These are phyloP conservation scores for Malbranchea cinnamomea DNA, from an alignment of 2,329 filamentous ascomycete genomes.

Conservation along the genomic window DNA sequence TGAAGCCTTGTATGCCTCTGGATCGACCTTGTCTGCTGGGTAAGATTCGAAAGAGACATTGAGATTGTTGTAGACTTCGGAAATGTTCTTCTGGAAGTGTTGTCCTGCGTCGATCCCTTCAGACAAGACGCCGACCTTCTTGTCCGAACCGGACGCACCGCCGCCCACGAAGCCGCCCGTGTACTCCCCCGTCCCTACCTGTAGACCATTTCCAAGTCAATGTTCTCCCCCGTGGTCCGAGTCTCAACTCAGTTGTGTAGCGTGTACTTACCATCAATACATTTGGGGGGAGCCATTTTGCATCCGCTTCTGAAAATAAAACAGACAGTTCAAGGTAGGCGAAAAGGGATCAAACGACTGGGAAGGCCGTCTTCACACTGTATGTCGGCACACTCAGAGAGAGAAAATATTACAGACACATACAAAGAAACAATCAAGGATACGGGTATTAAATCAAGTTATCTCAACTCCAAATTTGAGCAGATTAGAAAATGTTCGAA, in stretches of 20 bases:
- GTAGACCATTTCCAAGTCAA: slow-evolving; percentile 8
- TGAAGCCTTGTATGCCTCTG: slow-evolving; percentile 73
- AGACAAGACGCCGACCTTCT: slow-evolving; percentile 93
- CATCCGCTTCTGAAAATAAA: too few species aligned
- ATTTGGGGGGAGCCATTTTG: slow-evolving; percentile 43
- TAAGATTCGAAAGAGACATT: slow-evolving; percentile 77
- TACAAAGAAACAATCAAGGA: too few species aligned
- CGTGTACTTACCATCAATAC: slow-evolving; percentile 50
- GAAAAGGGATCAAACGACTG: too few species aligned
- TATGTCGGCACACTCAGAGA: too few species aligned
- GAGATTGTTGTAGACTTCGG: slow-evolving; percentile 71
- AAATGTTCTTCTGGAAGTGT: slow-evolving; percentile 78
- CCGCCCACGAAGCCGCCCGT: slow-evolving; percentile 86
- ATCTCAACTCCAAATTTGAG: too few species aligned
- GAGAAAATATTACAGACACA: too few species aligned
- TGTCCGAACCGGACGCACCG: slow-evolving; percentile 73
- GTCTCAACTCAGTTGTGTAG: slow-evolving; percentile 1
- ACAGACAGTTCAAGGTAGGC: too few species aligned
- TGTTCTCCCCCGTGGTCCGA: slow-evolving; percentile 4
- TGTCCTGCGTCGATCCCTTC: slow-evolving; percentile 70
- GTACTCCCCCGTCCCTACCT: slow-evolving; percentile 90
- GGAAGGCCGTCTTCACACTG: too few species aligned
- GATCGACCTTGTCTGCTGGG: slow-evolving; percentile 54
- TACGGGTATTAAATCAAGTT: too few species aligned
- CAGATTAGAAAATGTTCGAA: too few species aligned